A percentile compares a stretch with the other conserved stretches of the same genome.
phyloP scores from a whole-genome alignment of 257 asterid species.

The Fraxinus cuspidata region DNA sequence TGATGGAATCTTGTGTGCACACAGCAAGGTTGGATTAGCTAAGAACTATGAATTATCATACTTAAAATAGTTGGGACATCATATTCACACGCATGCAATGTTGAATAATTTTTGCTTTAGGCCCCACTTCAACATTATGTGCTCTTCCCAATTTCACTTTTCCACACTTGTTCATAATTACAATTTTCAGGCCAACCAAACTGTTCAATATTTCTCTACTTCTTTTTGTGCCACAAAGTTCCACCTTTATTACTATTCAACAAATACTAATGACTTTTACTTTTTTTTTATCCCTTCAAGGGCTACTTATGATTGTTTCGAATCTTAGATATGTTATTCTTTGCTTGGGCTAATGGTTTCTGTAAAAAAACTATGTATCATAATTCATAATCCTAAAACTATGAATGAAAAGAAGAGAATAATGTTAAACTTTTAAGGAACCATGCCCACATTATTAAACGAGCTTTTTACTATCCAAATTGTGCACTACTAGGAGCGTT shows the following conservation, averaged over 20 bases:
- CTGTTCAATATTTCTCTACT: not conserved
- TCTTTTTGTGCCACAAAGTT: not conserved
- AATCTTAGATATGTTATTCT: not conserved
- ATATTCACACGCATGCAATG: not conserved
- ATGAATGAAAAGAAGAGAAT: not conserved
- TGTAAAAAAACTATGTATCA: not conserved
- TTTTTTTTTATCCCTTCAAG: not conserved
- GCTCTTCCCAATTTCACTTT: not conserved
- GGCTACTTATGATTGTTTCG: not conserved
- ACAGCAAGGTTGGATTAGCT: too few relatives aligned
- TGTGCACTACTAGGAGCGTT: too few relatives aligned
- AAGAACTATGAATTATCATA: too few relatives aligned
- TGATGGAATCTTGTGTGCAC: too few relatives aligned
- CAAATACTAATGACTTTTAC: not conserved
- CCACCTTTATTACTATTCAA: not conserved
- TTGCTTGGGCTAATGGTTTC: not conserved
- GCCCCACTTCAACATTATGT: not conserved
- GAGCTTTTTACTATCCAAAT: not conserved
- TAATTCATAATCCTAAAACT: not conserved
- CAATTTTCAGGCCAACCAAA: not conserved
- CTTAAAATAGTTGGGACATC: not conserved
- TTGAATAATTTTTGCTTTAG: not conserved
- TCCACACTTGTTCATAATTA: not conserved
- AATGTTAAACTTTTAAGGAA: too few relatives aligned
- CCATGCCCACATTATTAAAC: not conserved